These are phyloP conservation scores for Aureobasidium sp. DNA, from an alignment of 2,329 filamentous ascomycete genomes.

Conservation along the genomic window DNA sequence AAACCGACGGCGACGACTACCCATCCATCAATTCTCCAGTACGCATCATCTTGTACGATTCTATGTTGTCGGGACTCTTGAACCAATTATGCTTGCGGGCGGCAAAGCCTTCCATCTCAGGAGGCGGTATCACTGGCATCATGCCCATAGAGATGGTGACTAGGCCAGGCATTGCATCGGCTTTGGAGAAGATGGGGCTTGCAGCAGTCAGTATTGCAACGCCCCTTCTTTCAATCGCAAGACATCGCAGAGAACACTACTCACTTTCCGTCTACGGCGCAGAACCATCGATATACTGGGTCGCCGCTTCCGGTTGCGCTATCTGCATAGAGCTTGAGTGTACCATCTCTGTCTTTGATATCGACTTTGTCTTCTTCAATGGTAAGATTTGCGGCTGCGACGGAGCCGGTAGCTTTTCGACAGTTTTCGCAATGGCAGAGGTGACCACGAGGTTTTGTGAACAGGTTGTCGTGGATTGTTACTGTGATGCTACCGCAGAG, in stretches of 20 bases:
- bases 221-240: too few species aligned
- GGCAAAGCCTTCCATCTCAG: constrained; percentile 41
- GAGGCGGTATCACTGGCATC: constrained; percentile 41
- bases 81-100: constrained; percentile 40
- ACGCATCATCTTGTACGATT: constrained; percentile 31
- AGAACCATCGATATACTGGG: constrained; percentile 40
- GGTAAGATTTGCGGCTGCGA: constrained; percentile 34
- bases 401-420: constrained; percentile 43
- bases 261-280: constrained; percentile 39
- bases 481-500: constrained; percentile 44
- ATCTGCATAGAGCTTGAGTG: constrained; percentile 41
- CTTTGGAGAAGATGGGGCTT: constrained; percentile 41
- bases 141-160: constrained; percentile 47
- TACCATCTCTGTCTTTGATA: constrained; percentile 39
- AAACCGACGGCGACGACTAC: background rate
- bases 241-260: constrained; percentile 19
- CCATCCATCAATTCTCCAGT: background rate
- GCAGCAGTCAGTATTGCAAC: background rate
- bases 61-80: constrained; percentile 31
- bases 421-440: constrained; percentile 48
- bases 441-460: constrained; percentile 39
- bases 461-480: constrained; percentile 42
- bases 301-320: constrained; percentile 42
- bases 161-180: constrained; percentile 30
- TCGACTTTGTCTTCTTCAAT: constrained; percentile 41